Conservation (phyloP, 2,329 filamentous ascomycete species). For the Beauveria varroae region DNA sequence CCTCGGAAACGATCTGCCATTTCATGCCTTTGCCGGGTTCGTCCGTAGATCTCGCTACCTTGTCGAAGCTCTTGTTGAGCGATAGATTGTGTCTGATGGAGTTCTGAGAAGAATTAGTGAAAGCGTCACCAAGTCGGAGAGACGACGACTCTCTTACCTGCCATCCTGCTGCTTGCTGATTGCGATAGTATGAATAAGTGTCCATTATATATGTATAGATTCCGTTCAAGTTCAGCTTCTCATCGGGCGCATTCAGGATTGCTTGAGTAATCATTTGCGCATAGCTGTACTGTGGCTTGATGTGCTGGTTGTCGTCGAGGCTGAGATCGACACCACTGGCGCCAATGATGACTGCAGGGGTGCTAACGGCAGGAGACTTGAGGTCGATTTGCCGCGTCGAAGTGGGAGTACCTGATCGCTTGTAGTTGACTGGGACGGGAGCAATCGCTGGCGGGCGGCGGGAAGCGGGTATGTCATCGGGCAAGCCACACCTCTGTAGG, state of each 20-base stretch:
- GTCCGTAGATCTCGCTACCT: constrained; percentile 84
- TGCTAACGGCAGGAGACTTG: constrained; percentile 28
- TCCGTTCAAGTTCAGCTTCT: constrained; percentile 82
- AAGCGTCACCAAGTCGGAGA: background rate
- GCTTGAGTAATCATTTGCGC: constrained; percentile 96
- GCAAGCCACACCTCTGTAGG: constrained; percentile 58
- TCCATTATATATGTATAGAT: constrained; percentile 92
- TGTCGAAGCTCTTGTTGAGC: constrained; percentile 88
- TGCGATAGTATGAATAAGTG: constrained; percentile 87
- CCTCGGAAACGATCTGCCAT: constrained; percentile 85
- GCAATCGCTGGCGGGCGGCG: constrained; percentile 43
- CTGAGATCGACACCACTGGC: constrained; percentile 64
- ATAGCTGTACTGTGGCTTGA: constrained; percentile 95
- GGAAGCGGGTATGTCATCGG: constrained; percentile 22
- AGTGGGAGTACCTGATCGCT: constrained; percentile 53
- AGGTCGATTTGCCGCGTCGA: constrained; percentile 28
- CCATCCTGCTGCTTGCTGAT: constrained; percentile 74
- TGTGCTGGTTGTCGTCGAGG: constrained; percentile 74
- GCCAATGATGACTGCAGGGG: constrained; percentile 30
- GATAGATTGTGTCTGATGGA: constrained; percentile 96
- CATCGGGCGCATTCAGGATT: constrained; percentile 77
- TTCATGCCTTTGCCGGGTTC: constrained; percentile 99
- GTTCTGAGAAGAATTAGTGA: constrained; percentile 48
- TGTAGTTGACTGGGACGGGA: constrained; percentile 53
- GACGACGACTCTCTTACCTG: constrained; percentile 54